Evolutionary conservation across 2,329 filamentous ascomycete genomes (phyloP).

Genomic region (Paramyrothecium roridum): DNA sequence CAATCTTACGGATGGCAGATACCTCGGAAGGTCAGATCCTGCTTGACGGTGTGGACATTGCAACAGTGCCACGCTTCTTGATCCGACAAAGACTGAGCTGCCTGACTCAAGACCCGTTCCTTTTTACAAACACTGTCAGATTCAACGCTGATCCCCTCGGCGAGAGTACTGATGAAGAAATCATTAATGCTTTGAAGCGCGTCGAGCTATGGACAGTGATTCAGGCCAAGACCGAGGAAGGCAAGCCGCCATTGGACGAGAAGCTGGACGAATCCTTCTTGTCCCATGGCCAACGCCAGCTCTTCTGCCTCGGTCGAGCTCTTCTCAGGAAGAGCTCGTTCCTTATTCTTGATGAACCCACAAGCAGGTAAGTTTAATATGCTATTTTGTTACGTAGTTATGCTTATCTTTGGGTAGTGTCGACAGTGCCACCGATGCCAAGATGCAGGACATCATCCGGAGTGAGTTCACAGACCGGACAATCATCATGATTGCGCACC

Average conservation of each 20-base stretch:
- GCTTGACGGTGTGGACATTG: conserved; percentile 41
- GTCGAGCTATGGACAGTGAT: conserved; percentile 44
- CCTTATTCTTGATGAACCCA: conserved; percentile 34
- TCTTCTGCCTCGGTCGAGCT: conserved; percentile 28
- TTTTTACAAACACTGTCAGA: conserved; percentile 45
- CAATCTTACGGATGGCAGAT: conserved; percentile 46
- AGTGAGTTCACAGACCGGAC: conserved; percentile 25
- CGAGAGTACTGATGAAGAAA: conserved; percentile 33
- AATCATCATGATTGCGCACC: conserved; percentile 31
- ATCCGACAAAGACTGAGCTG: conserved; percentile 35
- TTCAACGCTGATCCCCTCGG: conserved; percentile 46
- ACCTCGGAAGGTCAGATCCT: conserved; percentile 36
- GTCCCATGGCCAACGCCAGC: conserved; percentile 28
- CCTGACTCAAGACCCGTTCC: conserved; percentile 51
- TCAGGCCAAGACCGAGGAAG: conserved; percentile 30
- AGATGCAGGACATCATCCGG: conserved; percentile 24
- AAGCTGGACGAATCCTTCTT: conserved; percentile 32
- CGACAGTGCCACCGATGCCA: conserved; percentile 22
- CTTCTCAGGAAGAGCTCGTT: conserved; percentile 21
- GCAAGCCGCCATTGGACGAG: conserved; percentile 21
- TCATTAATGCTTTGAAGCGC: conserved; percentile 40
- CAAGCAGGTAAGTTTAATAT: conserved; percentile 25
- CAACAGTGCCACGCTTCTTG: conserved; percentile 17
- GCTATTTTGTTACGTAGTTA: neutral
- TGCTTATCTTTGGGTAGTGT: conserved; percentile 16